A percentile compares a stretch with the other conserved stretches of the same genome.
Conservation (phyloP, 164 flowering plant species). For the Piper longum region DNA sequence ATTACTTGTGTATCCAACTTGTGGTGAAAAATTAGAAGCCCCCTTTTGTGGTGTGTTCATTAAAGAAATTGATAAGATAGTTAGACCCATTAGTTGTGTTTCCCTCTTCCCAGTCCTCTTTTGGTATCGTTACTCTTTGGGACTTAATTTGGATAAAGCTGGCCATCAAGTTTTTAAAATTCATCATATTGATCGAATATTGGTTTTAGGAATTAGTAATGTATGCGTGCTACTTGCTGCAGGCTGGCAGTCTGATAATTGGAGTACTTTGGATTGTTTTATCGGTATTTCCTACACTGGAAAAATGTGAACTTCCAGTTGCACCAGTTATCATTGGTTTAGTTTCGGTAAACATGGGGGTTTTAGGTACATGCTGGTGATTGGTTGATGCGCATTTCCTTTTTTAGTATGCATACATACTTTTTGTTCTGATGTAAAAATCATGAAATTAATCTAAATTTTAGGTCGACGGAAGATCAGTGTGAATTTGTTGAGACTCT, state of each 20-base stretch:
- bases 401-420: background rate
- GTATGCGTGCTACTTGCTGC: slow-evolving; percentile 8
- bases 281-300: slow-evolving; percentile 11
- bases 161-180: background rate
- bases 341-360: slow-evolving; percentile 41
- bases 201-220: background rate
- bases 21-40: no score
- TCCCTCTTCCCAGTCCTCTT: no score
- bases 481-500: slow-evolving; percentile 30
- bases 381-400: background rate
- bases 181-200: background rate
- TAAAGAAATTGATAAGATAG: no score
- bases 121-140: no score
- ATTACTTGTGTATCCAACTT: no score
- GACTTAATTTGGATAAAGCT: background rate
- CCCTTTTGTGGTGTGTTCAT: no score
- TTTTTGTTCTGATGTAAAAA: background rate
- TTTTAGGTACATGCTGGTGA: slow-evolving; percentile 30
- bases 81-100: no score
- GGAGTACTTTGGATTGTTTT: slow-evolving; percentile 17
- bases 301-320: slow-evolving; percentile 18
- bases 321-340: slow-evolving; percentile 19
- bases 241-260: slow-evolving; percentile 30
- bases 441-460: slow-evolving; percentile 1
- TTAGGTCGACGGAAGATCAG: slow-evolving; percentile 57